Percentiles rank a stretch among this genome's conserved stretches.
phyloP scores from a whole-genome alignment of 371 early-diverging fungal species.

The Vairimorpha necatrix region DNA sequence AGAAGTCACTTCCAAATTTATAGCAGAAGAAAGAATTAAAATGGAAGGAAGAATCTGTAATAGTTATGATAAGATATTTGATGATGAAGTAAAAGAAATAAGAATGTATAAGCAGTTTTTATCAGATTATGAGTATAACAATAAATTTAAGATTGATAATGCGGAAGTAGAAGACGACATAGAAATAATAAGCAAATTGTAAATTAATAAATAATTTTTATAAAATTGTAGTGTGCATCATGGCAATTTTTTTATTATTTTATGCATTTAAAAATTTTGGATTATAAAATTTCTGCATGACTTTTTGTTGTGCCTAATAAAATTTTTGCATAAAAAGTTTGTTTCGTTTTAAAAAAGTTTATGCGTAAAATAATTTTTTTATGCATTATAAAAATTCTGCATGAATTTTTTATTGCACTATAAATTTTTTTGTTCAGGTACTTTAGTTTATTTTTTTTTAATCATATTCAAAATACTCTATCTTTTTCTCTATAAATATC shows the following conservation, averaged over 20 bases:
- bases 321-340: too few relatives aligned
- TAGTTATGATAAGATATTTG: constrained; percentile 17
- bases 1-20: background rate
- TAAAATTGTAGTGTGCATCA: background rate
- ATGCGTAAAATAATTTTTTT: too few relatives aligned
- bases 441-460: too few relatives aligned
- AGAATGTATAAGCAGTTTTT: constrained; percentile 12
- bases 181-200: constrained; percentile 2
- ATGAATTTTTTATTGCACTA: too few relatives aligned
- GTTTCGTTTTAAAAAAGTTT: too few relatives aligned
- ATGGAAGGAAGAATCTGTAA: background rate
- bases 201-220: constrained; percentile 1
- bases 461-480: background rate
- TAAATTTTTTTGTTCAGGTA: too few relatives aligned
- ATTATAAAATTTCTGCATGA: too few relatives aligned
- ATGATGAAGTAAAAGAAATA: constrained; percentile 17
- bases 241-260: background rate
- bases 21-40: background rate
- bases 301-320: too few relatives aligned
- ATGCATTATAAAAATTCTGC: too few relatives aligned
- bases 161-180: background rate
- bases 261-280: too few relatives aligned
- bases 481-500: background rate
- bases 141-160: constrained; percentile 4
- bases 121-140: constrained; percentile 6